Evolutionary conservation across 192 early-diverging fungal species (phyloP), one percentile per base, ranked within the genome.

Genomic region (Coemansia umbellata): DNA sequence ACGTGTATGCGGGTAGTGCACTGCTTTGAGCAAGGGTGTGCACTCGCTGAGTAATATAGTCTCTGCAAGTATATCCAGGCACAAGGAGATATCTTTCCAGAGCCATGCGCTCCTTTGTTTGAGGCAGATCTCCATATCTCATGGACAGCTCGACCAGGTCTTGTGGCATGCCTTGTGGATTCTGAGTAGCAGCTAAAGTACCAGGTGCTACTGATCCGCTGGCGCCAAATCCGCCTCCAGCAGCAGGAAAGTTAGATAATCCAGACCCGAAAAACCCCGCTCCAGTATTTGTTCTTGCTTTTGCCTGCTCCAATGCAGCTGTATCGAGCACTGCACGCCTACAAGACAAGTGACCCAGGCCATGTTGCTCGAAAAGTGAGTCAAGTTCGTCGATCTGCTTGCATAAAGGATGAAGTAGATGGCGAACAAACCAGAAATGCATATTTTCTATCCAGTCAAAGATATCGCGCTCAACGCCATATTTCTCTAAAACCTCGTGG

Each of bases 51-150:
- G 74, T 33, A n/a, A 79, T 47, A 26, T 79, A 79, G 19, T 55
- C 51, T 33, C 78, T 59, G 64, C 63, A 56, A 3, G 26, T 44
- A 45, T 48, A 55, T 11, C 67, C 68, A 14, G 78, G 72, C 13
- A 79, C 47, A 18, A 54, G 60, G 24, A 79, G 56, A 26, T 79
- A 79, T 52, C 61, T 65, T 41, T 79, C 78, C 52, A 79, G 54
- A 21, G 67, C 63, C 60, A 79, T 63, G 30, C 78, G 78, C 57
- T 70, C 67, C 57, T 74, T 70, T 19, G 61, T 60, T 37, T 70
- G 68, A 11, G 69, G 65, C 9, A 69, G 33, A 7, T 58, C 58
- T n/a, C 57, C 69, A 37, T 65, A 78, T 5, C 36, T 55, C 39
- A 50, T 21, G 21, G 58, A 39, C 37, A 78, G 62, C n/a, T 78